These are phyloP conservation scores for Esteya vermicola DNA, from an alignment of 2,329 filamentous ascomycete genomes.

Conservation along the genomic window DNA sequence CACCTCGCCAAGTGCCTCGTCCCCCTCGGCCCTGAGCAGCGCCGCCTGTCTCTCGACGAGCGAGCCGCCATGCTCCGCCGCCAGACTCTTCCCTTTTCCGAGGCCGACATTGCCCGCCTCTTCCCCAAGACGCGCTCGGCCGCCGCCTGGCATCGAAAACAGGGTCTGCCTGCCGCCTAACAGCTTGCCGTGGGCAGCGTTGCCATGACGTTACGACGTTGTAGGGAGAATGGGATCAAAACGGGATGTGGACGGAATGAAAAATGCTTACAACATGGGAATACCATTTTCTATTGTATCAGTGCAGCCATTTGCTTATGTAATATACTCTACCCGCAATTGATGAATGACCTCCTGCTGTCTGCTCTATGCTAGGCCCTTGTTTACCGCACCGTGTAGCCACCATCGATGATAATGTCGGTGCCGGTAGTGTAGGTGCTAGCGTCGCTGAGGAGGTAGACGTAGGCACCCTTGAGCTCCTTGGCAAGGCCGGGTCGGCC, in stretches of 20 bases:
- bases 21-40: conserved; percentile 54
- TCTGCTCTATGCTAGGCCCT: too few relatives aligned
- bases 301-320: too few relatives aligned
- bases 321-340: not conserved
- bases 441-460: conserved; percentile 71
- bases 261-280: too few relatives aligned
- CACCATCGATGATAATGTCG: conserved; percentile 64
- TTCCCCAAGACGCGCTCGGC: conserved; percentile 22
- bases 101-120: conserved; percentile 48
- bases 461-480: conserved; percentile 71
- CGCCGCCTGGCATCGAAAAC: conserved; percentile 8
- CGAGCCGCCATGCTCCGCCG: conserved; percentile 45
- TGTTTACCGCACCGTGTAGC: conserved; percentile 40
- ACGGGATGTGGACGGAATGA: too few relatives aligned
- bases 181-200: too few relatives aligned
- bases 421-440: conserved; percentile 68
- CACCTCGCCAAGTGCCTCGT: conserved; percentile 57
- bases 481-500: conserved; percentile 59
- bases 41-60: conserved; percentile 49
- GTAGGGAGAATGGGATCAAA: too few relatives aligned
- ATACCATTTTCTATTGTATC: too few relatives aligned
- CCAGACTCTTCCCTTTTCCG: conserved; percentile 51
- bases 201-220: too few relatives aligned
- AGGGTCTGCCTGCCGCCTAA: conserved; percentile 5
- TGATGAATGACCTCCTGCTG: too few relatives aligned